These are phyloP conservation scores for Talaromyces rugulosus DNA, from an alignment of 2,329 filamentous ascomycete genomes.

Conservation along the genomic window DNA sequence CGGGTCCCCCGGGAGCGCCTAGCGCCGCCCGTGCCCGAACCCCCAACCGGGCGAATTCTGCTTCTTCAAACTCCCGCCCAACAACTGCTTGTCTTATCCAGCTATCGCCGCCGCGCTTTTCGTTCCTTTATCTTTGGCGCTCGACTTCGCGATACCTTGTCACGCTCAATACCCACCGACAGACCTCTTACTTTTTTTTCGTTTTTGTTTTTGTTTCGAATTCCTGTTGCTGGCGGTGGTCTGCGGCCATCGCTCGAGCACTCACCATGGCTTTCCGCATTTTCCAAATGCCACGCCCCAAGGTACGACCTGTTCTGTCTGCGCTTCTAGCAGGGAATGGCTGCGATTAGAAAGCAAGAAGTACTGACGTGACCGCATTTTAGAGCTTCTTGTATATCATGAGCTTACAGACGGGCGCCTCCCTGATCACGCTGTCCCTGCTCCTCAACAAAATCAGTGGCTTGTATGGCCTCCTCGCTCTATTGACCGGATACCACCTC, in stretches of 20 bases:
- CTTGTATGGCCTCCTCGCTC: slow-evolving; percentile 81
- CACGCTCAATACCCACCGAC: background rate
- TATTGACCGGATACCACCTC: slow-evolving; percentile 80
- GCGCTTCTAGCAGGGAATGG: background rate
- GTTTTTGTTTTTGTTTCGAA: background rate
- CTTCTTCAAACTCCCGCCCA: slow-evolving; percentile 7
- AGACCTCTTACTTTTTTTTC: background rate
- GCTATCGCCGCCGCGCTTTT: slow-evolving; percentile 6
- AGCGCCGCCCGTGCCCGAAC: background rate
- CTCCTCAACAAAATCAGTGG: slow-evolving; percentile 91
- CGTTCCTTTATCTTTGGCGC: background rate
- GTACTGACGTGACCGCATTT: background rate
- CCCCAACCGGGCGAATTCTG: background rate
- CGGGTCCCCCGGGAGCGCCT: slow-evolving; percentile 9
- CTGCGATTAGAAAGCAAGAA: background rate
- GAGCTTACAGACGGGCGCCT: slow-evolving; percentile 79
- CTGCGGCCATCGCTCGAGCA: slow-evolving; percentile 8
- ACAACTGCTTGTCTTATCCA: slow-evolving; percentile 1
- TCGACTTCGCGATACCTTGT: background rate
- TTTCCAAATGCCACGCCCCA: slow-evolving; percentile 48
- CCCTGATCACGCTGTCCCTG: slow-evolving; percentile 76
- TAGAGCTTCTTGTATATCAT: slow-evolving; percentile 83
- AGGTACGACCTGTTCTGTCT: slow-evolving; percentile 30
- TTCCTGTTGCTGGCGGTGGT: slow-evolving; percentile 6
- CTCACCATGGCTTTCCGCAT: slow-evolving; percentile 39